Evolutionary conservation across 257 asterid species (phyloP).

Genomic region (Verbena officinalis): DNA sequence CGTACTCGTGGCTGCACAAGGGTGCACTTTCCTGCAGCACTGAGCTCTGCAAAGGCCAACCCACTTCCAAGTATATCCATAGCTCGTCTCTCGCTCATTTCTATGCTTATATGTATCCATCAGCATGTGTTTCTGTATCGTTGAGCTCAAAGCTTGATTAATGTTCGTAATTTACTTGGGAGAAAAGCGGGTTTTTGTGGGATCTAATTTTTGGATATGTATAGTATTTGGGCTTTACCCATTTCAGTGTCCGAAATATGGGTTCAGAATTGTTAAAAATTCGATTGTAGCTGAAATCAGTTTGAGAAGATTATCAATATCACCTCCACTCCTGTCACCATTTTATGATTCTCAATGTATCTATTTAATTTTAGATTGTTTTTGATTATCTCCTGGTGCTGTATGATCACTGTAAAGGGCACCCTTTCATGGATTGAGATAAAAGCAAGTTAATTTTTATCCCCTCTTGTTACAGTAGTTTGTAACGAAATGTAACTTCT

Average conservation of each 20-base stretch:
- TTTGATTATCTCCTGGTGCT: too few relatives aligned
- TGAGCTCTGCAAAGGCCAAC: constrained; percentile 92
- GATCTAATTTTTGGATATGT: constrained; percentile 1
- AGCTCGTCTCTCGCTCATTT: constrained; percentile 4
- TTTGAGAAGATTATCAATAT: background rate
- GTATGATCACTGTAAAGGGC: too few relatives aligned
- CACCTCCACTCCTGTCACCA: background rate
- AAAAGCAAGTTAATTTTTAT: background rate
- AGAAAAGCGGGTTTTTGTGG: constrained; percentile 26
- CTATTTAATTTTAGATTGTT: too few relatives aligned
- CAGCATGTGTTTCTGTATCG: background rate
- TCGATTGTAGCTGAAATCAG: background rate
- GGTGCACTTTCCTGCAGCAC: constrained; percentile 97
- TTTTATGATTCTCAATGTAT: background rate
- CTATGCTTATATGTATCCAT: background rate
- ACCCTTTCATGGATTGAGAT: too few relatives aligned
- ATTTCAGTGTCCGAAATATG: background rate
- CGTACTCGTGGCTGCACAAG: constrained; percentile 98
- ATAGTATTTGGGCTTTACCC: constrained; percentile 15
- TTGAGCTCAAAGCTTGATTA: background rate
- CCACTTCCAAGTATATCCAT: constrained; percentile 71
- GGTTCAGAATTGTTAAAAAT: background rate
- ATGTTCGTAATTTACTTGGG: background rate
- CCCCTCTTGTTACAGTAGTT: constrained; percentile 15
- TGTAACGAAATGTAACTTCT: constrained; percentile 7